A percentile compares a stretch with the other conserved stretches of the same genome.
phyloP scores from a whole-genome alignment of 352 stramenopile genomes.

The Globisporangium paroecandrum region DNA sequence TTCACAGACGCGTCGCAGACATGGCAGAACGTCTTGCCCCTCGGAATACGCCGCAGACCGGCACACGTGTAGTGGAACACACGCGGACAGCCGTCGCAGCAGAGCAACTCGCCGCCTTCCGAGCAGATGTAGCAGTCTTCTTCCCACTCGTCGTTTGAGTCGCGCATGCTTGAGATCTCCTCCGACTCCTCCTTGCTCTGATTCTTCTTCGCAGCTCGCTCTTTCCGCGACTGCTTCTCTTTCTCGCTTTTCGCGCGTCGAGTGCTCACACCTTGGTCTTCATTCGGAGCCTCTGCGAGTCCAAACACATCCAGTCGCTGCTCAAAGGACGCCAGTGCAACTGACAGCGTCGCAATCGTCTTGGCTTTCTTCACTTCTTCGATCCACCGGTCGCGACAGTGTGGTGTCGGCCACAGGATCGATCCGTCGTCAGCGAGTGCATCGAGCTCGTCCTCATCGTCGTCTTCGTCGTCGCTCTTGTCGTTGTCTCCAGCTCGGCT shows the following conservation, averaged over 20 bases:
- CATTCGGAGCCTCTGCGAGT: constrained; percentile 42
- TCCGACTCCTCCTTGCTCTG: constrained; percentile 47
- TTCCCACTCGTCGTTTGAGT: constrained; percentile 83
- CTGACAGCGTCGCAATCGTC: constrained; percentile 54
- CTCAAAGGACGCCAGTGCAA: constrained; percentile 58
- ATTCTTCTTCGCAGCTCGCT: constrained; percentile 54
- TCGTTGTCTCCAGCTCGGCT: constrained; percentile 28
- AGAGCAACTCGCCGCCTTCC: constrained; percentile 82
- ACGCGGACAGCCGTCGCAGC: constrained; percentile 89
- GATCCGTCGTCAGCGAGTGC: constrained; percentile 49
- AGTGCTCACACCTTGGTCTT: constrained; percentile 37
- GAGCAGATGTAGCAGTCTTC: constrained; percentile 89
- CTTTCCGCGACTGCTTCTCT: constrained; percentile 66
- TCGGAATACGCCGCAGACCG: constrained; percentile 66
- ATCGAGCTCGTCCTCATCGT: constrained; percentile 78
- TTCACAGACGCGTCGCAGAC: constrained; percentile 71
- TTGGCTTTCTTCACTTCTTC: constrained; percentile 45
- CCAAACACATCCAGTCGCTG: constrained; percentile 68
- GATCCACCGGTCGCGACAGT: constrained; percentile 73
- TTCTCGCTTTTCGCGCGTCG: constrained; percentile 66
- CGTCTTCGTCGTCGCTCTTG: constrained; percentile 69
- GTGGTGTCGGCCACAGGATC: constrained; percentile 67
- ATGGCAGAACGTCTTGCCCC: constrained; percentile 85
- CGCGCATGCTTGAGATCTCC: constrained; percentile 20
- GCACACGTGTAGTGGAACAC: constrained; percentile 91